Evolutionary conservation across 441 rosid genomes (phyloP), one percentile per base, ranked within the genome.

Genomic region (Hypseocharis bilobata): DNA sequence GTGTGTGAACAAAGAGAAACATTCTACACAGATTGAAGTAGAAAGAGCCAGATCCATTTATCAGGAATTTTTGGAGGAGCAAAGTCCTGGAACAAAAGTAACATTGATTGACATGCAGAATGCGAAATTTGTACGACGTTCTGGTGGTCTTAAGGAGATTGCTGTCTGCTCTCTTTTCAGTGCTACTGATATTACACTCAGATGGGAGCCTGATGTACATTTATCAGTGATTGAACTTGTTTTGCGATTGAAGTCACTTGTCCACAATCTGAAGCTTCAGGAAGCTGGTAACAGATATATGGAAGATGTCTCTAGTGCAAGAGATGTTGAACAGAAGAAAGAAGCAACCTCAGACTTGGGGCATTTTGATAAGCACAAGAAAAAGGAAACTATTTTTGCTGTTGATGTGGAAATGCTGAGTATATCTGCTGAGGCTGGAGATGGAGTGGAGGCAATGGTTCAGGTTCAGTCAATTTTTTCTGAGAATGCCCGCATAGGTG

Each of bases 161-260:
- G 83, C 85, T 40, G 85, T 88, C 34, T 92, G 99, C 79, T 95
- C 98, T 76, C 92, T 91, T 71, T 92, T 92, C 79, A 88, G 98
- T 76, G 99, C 98, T 65, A 84, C 96, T 71, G 83, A 88, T 77
- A 90, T 95, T 74, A 71, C 87, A 29, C 76, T 83, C 69, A 78
- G 93, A 70, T 95, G 97, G 97, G 97, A 89, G 80, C 99, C 99
- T 78, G 99, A 95, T 70, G 74, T 77, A 62, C 96, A 95, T 77
- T 64, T 95, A 44, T 86, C 98, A 17, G 69, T 95, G 44, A 67
- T 88, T 71, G 99, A 92, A 82, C 85, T 92, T 67, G 72, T 74
- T 80, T 68, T 92, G 79, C 90, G 74, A 64, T 72, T 92, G 82
- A 89, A 82, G 76, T 76, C 74, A 54, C 79, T 95, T 67, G 77